Conservation (phyloP, 768 basidiomycete species). For the Russula ochroleuca region DNA sequence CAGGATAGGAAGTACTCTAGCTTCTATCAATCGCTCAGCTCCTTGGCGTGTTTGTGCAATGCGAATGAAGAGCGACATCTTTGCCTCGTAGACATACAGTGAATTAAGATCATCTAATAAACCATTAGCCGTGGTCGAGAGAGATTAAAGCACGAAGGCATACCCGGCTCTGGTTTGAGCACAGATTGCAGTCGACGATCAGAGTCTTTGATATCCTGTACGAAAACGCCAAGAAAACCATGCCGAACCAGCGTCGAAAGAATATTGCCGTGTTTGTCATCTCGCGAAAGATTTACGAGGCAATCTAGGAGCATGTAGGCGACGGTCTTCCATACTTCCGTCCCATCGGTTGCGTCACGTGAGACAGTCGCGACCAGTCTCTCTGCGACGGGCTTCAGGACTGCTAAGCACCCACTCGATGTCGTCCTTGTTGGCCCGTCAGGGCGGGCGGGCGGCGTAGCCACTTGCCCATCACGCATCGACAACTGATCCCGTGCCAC, state of each 20-base stretch:
- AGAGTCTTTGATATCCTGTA: slow-evolving; percentile 77
- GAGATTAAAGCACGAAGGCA: not conserved
- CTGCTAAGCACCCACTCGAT: slow-evolving; percentile 54
- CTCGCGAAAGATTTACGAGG: slow-evolving; percentile 63
- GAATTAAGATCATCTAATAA: slow-evolving; percentile 78
- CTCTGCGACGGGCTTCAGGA: slow-evolving; percentile 67
- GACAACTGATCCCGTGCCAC: slow-evolving; percentile 24
- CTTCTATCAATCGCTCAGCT: slow-evolving; percentile 79
- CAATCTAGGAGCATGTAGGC: slow-evolving; percentile 89
- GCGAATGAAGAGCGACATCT: slow-evolving; percentile 83
- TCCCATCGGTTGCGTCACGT: slow-evolving; percentile 91
- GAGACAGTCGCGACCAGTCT: slow-evolving; percentile 67
- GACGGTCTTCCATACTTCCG: slow-evolving; percentile 95
- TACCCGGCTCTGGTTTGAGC: slow-evolving; percentile 87
- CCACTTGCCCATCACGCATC: slow-evolving; percentile 14
- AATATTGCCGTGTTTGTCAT: slow-evolving; percentile 63
- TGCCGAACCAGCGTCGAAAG: slow-evolving; percentile 58
- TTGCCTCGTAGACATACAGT: slow-evolving; percentile 91
- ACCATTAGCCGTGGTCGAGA: not conserved
- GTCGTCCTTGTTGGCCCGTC: slow-evolving; percentile 7
- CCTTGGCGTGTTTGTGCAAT: slow-evolving; percentile 80
- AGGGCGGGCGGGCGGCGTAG: slow-evolving; percentile 34
- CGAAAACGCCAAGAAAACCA: slow-evolving; percentile 78
- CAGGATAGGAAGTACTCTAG: slow-evolving; percentile 66
- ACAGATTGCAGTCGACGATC: slow-evolving; percentile 71